These are phyloP conservation scores for Trametes versicolor DNA, from an alignment of 1,284 basidiomycete species.

Conservation along the genomic window DNA sequence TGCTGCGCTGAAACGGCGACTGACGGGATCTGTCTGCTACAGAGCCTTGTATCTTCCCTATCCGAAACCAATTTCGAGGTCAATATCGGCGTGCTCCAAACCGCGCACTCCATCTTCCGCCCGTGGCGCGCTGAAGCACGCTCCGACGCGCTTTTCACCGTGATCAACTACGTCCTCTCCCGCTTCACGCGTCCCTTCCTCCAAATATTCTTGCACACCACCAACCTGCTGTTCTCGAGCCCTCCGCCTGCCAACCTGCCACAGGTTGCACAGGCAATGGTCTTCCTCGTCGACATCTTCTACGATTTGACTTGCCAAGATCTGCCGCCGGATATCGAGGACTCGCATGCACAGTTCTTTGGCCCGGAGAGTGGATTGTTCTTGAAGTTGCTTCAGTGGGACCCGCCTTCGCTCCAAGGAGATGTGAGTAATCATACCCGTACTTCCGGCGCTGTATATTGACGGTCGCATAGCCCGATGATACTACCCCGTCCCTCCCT, in stretches of 20 bases:
- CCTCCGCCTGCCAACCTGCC: conserved; percentile 55
- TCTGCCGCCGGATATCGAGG: conserved; percentile 94
- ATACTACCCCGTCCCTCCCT: conserved; percentile 82
- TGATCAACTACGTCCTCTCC: conserved; percentile 92
- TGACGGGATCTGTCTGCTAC: conserved; percentile 1
- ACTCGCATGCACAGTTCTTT: conserved; percentile 87
- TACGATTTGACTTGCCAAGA: conserved; percentile 97
- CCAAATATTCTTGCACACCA: conserved; percentile 80
- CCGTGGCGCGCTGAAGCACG: conserved; percentile 94
- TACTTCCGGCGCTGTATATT: conserved; percentile 17
- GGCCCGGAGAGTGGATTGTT: conserved; percentile 75
- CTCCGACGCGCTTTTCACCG: conserved; percentile 87
- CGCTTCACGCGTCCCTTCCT: conserved; percentile 90
- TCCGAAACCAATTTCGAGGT: conserved; percentile 83
- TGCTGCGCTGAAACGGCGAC: neutral
- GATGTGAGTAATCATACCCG: conserved; percentile 67
- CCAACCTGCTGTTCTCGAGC: conserved; percentile 56
- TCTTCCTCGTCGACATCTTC: conserved; percentile 87
- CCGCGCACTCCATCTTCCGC: conserved; percentile 95
- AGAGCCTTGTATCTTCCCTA: conserved; percentile 89
- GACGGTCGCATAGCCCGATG: conserved; percentile 73
- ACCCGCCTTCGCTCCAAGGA: conserved; percentile 71
- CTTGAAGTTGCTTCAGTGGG: conserved; percentile 83
- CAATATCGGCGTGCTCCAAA: conserved; percentile 92
- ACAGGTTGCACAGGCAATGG: conserved; percentile 77